phyloP scores from a whole-genome alignment of 345 rosid species.

The Hirschfeldia incana region DNA sequence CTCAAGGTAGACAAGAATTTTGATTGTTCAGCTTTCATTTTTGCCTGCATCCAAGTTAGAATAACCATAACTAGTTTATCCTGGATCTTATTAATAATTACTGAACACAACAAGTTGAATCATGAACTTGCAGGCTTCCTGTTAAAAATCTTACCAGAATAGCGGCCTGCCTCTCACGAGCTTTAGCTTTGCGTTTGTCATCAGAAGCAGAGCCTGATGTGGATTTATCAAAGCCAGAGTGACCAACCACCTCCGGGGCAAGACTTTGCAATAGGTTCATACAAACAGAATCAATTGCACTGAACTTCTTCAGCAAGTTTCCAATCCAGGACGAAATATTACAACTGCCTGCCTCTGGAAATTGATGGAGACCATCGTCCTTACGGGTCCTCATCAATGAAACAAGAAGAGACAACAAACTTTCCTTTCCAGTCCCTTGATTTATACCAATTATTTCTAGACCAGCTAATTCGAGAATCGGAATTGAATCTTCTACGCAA shows the following conservation, averaged over 20 bases:
- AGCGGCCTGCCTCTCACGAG: slow-evolving; percentile 87
- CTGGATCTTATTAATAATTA: not conserved
- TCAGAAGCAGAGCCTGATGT: slow-evolving; percentile 47
- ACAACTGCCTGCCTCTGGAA: slow-evolving; percentile 64
- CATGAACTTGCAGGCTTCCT: slow-evolving; percentile 20
- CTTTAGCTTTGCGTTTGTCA: slow-evolving; percentile 82
- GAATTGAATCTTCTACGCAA: slow-evolving; percentile 43
- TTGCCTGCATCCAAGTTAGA: slow-evolving; percentile 60
- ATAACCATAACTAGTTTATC: slow-evolving; percentile 34
- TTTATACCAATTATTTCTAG: slow-evolving; percentile 56
- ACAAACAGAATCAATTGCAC: slow-evolving; percentile 68
- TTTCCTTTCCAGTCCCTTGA: slow-evolving; percentile 56
- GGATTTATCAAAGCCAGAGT: slow-evolving; percentile 40
- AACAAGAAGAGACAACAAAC: slow-evolving; percentile 91
- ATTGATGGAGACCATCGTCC: slow-evolving; percentile 48
- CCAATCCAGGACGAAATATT: slow-evolving; percentile 74
- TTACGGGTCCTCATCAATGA: slow-evolving; percentile 65
- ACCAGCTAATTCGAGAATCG: slow-evolving; percentile 59
- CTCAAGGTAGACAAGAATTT: slow-evolving; percentile 74
- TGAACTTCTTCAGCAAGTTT: slow-evolving; percentile 70
- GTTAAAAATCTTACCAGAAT: slow-evolving; percentile 61
- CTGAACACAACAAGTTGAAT: slow-evolving; percentile 4
- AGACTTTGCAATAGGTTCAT: slow-evolving; percentile 64
- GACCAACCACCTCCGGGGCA: slow-evolving; percentile 73
- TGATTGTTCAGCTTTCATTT: slow-evolving; percentile 95